These are phyloP conservation scores for Corniculantispora saksenae DNA, from an alignment of 2,329 filamentous ascomycete genomes.

Conservation along the genomic window DNA sequence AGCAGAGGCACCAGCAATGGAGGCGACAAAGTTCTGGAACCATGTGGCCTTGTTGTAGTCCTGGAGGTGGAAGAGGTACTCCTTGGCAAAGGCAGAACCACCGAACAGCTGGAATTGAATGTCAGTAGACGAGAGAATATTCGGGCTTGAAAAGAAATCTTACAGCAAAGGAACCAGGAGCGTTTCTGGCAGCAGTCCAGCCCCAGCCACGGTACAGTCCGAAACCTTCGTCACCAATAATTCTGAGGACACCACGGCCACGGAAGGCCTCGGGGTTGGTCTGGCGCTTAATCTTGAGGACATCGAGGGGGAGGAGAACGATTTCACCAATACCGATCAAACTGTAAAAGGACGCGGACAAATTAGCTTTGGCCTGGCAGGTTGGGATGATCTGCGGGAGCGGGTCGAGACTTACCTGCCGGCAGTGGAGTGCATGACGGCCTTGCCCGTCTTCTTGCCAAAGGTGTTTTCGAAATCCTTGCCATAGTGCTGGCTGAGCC, in stretches of 20 bases:
- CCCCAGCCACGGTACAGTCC: constrained; percentile 94
- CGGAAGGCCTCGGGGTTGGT: constrained; percentile 98
- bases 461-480: constrained; percentile 84
- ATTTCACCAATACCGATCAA: constrained; percentile 98
- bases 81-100: constrained; percentile 95
- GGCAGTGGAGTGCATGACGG: constrained; percentile 94
- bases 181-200: constrained; percentile 96
- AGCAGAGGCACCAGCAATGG: constrained; percentile 89
- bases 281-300: constrained; percentile 99
- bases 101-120: constrained; percentile 74
- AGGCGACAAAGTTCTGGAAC: constrained; percentile 96
- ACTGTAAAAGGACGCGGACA: constrained; percentile 46
- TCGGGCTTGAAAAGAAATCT: constrained; percentile 31
- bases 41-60: constrained; percentile 96
- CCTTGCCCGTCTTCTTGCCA: constrained; percentile 96
- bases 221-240: constrained; percentile 91
- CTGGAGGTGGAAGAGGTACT: constrained; percentile 84
- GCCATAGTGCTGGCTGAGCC: constrained; percentile 76
- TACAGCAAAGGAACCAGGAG: constrained; percentile 94
- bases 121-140: constrained; percentile 23
- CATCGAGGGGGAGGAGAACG: constrained; percentile 88
- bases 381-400: neutral
- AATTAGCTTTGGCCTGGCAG: constrained; percentile 22
- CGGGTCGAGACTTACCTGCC: constrained; percentile 64
- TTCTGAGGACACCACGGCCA: constrained; percentile 85